Evolutionary conservation across 805 yeast genomes (phyloP).

Genomic region (Yarrowia hollandica): DNA sequence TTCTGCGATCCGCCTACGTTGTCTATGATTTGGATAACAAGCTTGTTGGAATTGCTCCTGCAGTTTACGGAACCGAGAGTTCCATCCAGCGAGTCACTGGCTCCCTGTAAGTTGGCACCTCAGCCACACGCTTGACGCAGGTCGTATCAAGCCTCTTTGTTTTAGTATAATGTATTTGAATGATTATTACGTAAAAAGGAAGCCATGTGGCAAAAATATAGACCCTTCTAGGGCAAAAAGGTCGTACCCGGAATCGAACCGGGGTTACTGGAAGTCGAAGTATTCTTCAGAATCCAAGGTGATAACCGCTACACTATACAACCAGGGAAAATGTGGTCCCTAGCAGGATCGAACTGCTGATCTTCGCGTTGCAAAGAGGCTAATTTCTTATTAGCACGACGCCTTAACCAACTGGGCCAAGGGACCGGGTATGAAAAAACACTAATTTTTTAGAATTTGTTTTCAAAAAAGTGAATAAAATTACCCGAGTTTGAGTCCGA

Average conservation of each 20-base stretch:
- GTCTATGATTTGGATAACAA: conserved; percentile 62
- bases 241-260: conserved; percentile 29
- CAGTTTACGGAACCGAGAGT: conserved; percentile 34
- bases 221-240: not conserved
- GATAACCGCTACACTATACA: conserved; percentile 27
- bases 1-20: conserved; percentile 62
- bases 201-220: too few species aligned
- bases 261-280: conserved; percentile 20
- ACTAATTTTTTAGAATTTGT: too few species aligned
- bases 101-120: not conserved
- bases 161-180: not conserved
- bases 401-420: conserved; percentile 31
- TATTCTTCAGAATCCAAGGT: conserved; percentile 18
- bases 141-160: not conserved
- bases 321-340: conserved; percentile 36
- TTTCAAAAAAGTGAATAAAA: not conserved
- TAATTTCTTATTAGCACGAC: conserved; percentile 30
- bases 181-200: too few species aligned
- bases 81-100: conserved; percentile 15
- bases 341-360: conserved; percentile 50
- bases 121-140: not conserved
- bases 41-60: conserved; percentile 57
- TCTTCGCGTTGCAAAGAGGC: conserved; percentile 44
- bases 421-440: conserved; percentile 26
- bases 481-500: too few species aligned